These are phyloP conservation scores for Sugiyamaella pinicola DNA, from an alignment of 1,139 yeast genomes.

Conservation along the genomic window DNA sequence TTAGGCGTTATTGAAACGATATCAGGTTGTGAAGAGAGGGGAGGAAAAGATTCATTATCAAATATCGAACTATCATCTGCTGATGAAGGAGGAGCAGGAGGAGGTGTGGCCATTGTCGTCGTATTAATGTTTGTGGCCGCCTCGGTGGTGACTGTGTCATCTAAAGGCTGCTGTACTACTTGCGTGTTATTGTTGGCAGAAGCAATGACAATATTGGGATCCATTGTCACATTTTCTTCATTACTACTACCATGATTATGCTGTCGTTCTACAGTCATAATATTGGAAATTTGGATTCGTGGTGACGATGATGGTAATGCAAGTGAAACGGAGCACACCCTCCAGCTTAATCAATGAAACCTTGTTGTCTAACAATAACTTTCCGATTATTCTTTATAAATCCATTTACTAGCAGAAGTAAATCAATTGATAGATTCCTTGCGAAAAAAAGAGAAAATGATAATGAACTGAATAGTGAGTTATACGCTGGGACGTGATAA, in stretches of 20 bases:
- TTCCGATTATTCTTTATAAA: too few species aligned
- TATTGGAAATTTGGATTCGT: too few species aligned
- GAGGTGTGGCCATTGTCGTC: neutral
- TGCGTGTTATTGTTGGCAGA: neutral
- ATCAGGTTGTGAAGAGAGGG: conserved; percentile 26
- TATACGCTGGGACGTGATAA: too few species aligned
- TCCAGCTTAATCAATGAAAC: neutral
- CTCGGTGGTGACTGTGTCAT: too few species aligned
- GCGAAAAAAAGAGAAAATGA: neutral
- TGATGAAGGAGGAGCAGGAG: neutral
- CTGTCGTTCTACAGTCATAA: conserved; percentile 1
- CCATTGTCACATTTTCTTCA: conserved; percentile 7
- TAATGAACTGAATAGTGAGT: neutral
- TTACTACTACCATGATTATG: neutral
- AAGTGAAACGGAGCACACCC: neutral
- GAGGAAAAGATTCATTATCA: conserved; percentile 14
- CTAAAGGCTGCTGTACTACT: neutral
- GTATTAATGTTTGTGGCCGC: too few species aligned
- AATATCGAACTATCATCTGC: neutral
- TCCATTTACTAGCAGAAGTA: neutral
- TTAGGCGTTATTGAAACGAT: conserved; percentile 28
- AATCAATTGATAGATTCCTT: neutral
- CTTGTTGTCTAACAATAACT: neutral
- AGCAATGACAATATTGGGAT: neutral
- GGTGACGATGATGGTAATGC: too few species aligned